Evolutionary conservation across 2,329 filamentous ascomycete genomes (phyloP), one percentile per base, ranked within the genome.

Genomic region (Sporothrix dimorphospora): DNA sequence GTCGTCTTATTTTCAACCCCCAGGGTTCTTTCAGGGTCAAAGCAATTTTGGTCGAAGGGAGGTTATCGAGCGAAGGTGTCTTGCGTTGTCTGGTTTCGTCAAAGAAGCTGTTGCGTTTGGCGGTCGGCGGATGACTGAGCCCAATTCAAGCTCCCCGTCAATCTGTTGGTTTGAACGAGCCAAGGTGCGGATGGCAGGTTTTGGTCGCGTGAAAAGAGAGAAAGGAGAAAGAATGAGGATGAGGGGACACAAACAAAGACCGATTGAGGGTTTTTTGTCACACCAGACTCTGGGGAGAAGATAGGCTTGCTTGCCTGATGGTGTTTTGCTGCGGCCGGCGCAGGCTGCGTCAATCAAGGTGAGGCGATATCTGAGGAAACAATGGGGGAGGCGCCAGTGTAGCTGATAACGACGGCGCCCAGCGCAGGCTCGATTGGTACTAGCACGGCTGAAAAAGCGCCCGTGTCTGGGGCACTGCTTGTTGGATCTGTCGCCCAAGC

Each of bases 301-400:
- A 45, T 8, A 45, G 59, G 12, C 24, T 63, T 24, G 59, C 38
- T 38, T 63, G 59, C 38, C 21, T 21, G 7, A n/a, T 9, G 30
- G n/a, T 42, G 38, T 34, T 21, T 21, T 11, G 42, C 27, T 67
- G 47, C 34, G 21, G 30, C 66, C 21, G 9, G 47, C 30, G 19
- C 34, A 40, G 65, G 65, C n/a, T 55, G 47, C 45, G 47, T 38
- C 65, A 49, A 53, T 51, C 27, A 38, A 69, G 49, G 49, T 69
- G 66, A 69, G 66, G 66, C 47, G 66, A 53, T 55, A 55, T 67
- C 27, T 66, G 27, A n/a, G 47, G 47, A 51, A 69, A 42, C 49
- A 30, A 42, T 42, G 34, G 49, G 27, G n/a, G 24, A 34, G 30
- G 27, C 16, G 24, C 65, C 65, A 67, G 65, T 38, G 65, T 27